Conservation (phyloP, 1,139 yeast species). For the Groenewaldozyma auringiensis region DNA sequence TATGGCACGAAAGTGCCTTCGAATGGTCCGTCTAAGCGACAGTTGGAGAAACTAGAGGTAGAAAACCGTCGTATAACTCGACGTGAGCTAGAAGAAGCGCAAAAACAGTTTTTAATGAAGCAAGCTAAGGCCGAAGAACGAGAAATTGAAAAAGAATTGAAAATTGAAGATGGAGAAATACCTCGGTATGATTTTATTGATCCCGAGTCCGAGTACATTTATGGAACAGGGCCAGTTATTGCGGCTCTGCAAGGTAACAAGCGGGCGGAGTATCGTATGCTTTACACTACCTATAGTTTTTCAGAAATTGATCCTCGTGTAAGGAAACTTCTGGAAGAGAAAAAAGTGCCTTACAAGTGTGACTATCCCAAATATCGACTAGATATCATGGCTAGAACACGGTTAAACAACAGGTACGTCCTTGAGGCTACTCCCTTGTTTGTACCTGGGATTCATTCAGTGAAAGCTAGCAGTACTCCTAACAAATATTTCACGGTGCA, state of each 20-base stretch:
- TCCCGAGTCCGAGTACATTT: slow-evolving; percentile 60
- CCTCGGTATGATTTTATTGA: slow-evolving; percentile 7
- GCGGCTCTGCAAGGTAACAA: slow-evolving; percentile 58
- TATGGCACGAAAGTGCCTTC: background rate
- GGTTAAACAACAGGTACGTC: slow-evolving; percentile 78
- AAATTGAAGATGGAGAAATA: background rate
- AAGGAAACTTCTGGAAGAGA: slow-evolving; percentile 39
- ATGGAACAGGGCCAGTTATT: slow-evolving; percentile 67
- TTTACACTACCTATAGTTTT: slow-evolving; percentile 38
- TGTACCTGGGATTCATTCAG: slow-evolving; percentile 33
- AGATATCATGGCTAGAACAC: slow-evolving; percentile 55
- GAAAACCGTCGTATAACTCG: background rate
- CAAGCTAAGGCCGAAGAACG: background rate
- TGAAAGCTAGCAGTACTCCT: slow-evolving; percentile 27
- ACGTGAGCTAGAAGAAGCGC: background rate
- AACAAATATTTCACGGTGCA: slow-evolving; percentile 16
- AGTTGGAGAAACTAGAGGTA: background rate
- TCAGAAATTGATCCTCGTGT: slow-evolving; percentile 29
- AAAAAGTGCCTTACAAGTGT: slow-evolving; percentile 39
- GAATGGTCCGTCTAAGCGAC: background rate
- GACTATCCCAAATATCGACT: slow-evolving; percentile 49
- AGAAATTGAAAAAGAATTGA: slow-evolving; percentile 1
- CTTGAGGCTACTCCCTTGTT: slow-evolving; percentile 57
- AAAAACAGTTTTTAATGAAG: background rate
- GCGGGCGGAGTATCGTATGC: slow-evolving; percentile 45